These are phyloP conservation scores for Serpula lacrymans DNA, from an alignment of 768 basidiomycete species.

Conservation along the genomic window DNA sequence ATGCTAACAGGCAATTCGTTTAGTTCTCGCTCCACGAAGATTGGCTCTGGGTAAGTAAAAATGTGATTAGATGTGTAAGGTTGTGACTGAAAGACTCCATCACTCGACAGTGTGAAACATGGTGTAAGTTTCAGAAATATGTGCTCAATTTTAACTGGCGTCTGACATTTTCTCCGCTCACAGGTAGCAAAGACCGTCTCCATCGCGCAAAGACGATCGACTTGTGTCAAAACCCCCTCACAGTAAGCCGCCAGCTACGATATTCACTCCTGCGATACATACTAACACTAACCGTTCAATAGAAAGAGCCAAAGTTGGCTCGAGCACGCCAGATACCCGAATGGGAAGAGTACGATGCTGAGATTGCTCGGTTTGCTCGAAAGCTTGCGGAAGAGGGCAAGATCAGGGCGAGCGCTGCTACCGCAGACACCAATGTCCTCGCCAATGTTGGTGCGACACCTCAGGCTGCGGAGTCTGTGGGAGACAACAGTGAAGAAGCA, in stretches of 20 bases:
- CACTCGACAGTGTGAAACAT: constrained; percentile 81
- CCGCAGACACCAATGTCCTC: constrained; percentile 66
- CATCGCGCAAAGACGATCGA: constrained; percentile 87
- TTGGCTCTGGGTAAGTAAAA: constrained; percentile 85
- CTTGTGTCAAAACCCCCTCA: constrained; percentile 94
- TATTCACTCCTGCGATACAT: background rate
- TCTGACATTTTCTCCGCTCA: background rate
- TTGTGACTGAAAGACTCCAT: constrained; percentile 5
- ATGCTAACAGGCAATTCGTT: constrained; percentile 4
- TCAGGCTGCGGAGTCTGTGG: constrained; percentile 9
- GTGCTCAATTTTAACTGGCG: background rate
- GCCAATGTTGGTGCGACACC: constrained; percentile 44
- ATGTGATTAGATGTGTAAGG: background rate
- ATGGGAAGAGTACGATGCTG: constrained; percentile 92
- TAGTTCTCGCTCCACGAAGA: constrained; percentile 87
- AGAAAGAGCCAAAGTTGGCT: constrained; percentile 97
- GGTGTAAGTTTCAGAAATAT: constrained; percentile 62
- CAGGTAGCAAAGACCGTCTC: constrained; percentile 80
- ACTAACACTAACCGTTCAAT: constrained; percentile 13
- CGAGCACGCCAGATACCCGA: constrained; percentile 95
- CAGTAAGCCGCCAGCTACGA: constrained; percentile 46
- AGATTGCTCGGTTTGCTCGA: constrained; percentile 82
- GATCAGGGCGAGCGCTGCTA: constrained; percentile 63
- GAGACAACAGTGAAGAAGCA: too few relatives aligned
- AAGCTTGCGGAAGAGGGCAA: constrained; percentile 67